Evolutionary conservation across 2,329 filamentous ascomycete genomes (phyloP).

Genomic region (Phialophora chinensis): DNA sequence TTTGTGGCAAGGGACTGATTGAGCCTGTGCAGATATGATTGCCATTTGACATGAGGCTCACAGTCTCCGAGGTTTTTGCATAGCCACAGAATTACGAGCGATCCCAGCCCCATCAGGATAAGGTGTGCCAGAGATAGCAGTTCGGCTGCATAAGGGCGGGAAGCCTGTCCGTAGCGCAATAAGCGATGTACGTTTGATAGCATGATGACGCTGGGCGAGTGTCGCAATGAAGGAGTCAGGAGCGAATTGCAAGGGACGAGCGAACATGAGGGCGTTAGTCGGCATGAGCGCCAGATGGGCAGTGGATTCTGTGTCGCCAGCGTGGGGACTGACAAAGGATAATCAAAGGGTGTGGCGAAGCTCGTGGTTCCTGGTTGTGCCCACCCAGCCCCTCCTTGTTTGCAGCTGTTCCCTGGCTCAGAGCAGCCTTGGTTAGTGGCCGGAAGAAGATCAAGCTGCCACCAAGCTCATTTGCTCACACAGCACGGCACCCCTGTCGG

Average conservation of each 20-base stretch:
- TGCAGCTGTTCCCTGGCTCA: conserved; percentile 1
- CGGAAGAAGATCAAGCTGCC: conserved; percentile 22
- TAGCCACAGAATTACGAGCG: conserved; percentile 28
- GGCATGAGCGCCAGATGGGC: background rate
- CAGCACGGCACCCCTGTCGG: conserved; percentile 1
- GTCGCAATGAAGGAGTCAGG: conserved; percentile 29
- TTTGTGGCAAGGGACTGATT: background rate
- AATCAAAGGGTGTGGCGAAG: conserved; percentile 19
- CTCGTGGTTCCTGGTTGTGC: conserved; percentile 13
- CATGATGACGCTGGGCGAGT: conserved; percentile 26
- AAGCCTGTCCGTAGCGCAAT: conserved; percentile 30
- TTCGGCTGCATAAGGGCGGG: conserved; percentile 27
- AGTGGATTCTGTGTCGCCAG: background rate
- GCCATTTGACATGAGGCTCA: conserved; percentile 17
- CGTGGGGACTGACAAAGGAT: conserved; percentile 10
- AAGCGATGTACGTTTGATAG: conserved; percentile 27
- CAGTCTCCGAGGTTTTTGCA: conserved; percentile 17
- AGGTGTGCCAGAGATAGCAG: conserved; percentile 33
- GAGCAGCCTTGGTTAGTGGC: conserved; percentile 1
- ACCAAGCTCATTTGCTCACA: conserved; percentile 8
- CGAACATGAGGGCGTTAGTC: conserved; percentile 7
- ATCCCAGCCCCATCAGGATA: conserved; percentile 26
- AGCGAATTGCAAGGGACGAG: conserved; percentile 21
- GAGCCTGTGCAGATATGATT: conserved; percentile 6
- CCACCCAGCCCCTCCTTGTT: conserved; percentile 13